Evolutionary conservation across 805 yeast species (phyloP).

Genomic region (Cyberlindnera galapagoensis): DNA sequence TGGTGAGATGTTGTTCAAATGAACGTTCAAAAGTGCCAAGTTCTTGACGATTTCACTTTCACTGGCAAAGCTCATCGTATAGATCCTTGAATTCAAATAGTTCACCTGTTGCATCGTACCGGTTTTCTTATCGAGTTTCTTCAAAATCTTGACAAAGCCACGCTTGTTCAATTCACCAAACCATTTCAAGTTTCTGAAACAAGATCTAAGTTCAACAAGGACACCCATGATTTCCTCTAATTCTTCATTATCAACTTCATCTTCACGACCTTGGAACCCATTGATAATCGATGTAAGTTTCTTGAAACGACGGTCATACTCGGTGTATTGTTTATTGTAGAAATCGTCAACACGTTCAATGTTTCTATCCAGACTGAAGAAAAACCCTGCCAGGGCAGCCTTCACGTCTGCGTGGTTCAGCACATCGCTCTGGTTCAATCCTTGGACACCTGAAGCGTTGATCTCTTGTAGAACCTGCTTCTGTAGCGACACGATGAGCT

Average conservation of each 20-base stretch:
- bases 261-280: conserved; percentile 28
- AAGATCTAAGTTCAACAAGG: conserved; percentile 67
- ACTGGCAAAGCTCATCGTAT: conserved; percentile 72
- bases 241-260: conserved; percentile 43
- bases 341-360: conserved; percentile 77
- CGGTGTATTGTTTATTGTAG: conserved; percentile 64
- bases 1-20: conserved; percentile 48
- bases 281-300: conserved; percentile 33
- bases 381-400: conserved; percentile 55
- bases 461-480: conserved; percentile 25
- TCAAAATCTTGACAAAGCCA: conserved; percentile 82
- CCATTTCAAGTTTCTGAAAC: conserved; percentile 84
- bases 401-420: conserved; percentile 38
- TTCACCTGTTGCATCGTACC: conserved; percentile 51
- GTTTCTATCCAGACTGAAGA: conserved; percentile 71
- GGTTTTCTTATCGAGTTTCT: conserved; percentile 82
- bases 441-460: conserved; percentile 9
- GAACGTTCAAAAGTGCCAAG: conserved; percentile 45
- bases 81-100: conserved; percentile 61
- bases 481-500: conserved; percentile 46
- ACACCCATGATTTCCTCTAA: conserved; percentile 58
- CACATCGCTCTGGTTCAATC: conserved; percentile 12
- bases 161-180: conserved; percentile 87
- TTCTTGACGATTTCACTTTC: conserved; percentile 51
- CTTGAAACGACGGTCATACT: conserved; percentile 64